These are phyloP conservation scores for Phyllosticta paracitricarpa DNA, from an alignment of 2,329 filamentous ascomycete genomes.

Conservation along the genomic window DNA sequence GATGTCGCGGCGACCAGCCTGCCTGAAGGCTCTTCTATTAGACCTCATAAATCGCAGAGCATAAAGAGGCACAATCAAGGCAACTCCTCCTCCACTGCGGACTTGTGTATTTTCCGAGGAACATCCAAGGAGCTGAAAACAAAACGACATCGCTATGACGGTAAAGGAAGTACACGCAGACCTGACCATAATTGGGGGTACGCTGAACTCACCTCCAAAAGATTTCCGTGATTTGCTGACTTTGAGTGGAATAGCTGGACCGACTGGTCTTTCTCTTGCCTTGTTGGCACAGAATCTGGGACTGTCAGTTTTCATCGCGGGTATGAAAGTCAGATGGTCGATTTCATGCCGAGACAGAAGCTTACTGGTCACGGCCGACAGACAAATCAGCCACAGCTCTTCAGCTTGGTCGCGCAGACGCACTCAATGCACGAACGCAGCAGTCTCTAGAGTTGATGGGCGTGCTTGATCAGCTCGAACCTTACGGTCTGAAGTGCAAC, in stretches of 20 bases:
- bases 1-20: neutral
- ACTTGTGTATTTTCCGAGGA: neutral
- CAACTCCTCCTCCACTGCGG: neutral
- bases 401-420: slow-evolving; percentile 38
- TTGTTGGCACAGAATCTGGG: slow-evolving; percentile 35
- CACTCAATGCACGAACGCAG: slow-evolving; percentile 40
- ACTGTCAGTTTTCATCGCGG: slow-evolving; percentile 31
- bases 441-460: slow-evolving; percentile 39
- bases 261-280: slow-evolving; percentile 38
- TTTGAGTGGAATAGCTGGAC: slow-evolving; percentile 27
- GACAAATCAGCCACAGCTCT: slow-evolving; percentile 20
- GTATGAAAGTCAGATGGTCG: slow-evolving; percentile 10
- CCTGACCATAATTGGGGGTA: slow-evolving; percentile 14
- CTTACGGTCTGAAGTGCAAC: slow-evolving; percentile 39
- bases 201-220: neutral
- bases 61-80: neutral
- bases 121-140: neutral
- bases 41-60: neutral
- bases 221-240: neutral
- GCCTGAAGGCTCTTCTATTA: neutral
- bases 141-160: neutral
- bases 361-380: neutral
- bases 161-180: slow-evolving; percentile 6
- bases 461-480: slow-evolving; percentile 34
- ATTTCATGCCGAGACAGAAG: neutral